Evolutionary conservation across 805 yeast species (phyloP), one percentile per base, ranked within the genome.

Genomic region (Ogataea angusta): DNA sequence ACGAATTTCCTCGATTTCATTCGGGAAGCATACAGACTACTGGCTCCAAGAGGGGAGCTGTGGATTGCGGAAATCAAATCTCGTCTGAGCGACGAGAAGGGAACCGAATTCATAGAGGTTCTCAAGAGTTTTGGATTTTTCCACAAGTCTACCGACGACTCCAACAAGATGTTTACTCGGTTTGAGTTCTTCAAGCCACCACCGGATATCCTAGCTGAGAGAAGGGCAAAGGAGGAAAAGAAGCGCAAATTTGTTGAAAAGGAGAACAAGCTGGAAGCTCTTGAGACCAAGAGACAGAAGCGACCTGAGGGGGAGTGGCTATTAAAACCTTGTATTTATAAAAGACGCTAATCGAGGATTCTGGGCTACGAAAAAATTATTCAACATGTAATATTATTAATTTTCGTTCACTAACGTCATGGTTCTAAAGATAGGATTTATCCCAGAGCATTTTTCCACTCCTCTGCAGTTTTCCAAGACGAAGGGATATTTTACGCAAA

Each of bases 21-120:
- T 38, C 72, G 80, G 43, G 99, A 93, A 60, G 98, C 96, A 0
- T 74, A 85, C 57, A 73, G 99, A 55, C 70, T 93, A 13, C 68
- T 93, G 38, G 82, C 88, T 8, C 96, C 96, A 30, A 73, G 88
- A 45, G 98, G 99, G 19, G 96, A 91, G 60, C 66, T 93, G 34
- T 93, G 99, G 99, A 88, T 93, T 34, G 93, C 98, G 2, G 99
- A 93, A 60, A 93, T 93, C 65, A 91, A 91, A 64, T 87, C 96
- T 1, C 72, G 99, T 56, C 86, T 93, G 54, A 68, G 77, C 6
- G 96, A 89, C 54, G 78, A 62, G 48, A 75, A 75, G 37, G 91
- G 91, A 12, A 75, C 75, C n/a, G 90, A 85, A 52, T 93, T 93
- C 64, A 86, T 83, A 10, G 76, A 84, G 17, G 79, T 85, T 1